Conservation (phyloP, 2,329 filamentous ascomycete genomes). For the Gnomoniopsis smithogilvyi region DNA sequence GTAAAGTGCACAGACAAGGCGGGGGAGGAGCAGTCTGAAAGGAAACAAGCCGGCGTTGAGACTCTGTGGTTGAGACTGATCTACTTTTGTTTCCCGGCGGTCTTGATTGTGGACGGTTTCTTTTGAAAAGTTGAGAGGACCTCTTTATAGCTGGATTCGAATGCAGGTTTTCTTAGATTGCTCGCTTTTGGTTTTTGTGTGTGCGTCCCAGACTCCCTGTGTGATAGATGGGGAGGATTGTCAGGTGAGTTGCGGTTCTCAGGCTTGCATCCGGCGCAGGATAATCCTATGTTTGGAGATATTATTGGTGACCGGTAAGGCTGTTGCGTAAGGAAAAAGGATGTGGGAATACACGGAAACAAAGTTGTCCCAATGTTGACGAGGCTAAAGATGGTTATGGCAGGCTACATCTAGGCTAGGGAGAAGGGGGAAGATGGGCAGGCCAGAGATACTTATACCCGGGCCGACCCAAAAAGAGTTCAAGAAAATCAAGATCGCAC, state of each 20-base stretch:
- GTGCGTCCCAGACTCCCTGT: too few relatives aligned
- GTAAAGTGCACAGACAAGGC: background rate
- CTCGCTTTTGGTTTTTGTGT: too few relatives aligned
- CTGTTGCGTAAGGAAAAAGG: background rate
- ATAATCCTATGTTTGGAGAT: too few relatives aligned
- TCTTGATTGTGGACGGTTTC: too few relatives aligned
- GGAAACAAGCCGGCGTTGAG: background rate
- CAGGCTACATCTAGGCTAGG: background rate
- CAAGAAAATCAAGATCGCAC: background rate
- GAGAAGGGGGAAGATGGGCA: conserved; percentile 1
- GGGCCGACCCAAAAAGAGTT: background rate
- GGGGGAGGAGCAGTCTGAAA: background rate
- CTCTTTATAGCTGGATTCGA: too few relatives aligned
- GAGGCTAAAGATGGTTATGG: background rate
- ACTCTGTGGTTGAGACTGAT: background rate
- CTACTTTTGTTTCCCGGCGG: too few relatives aligned
- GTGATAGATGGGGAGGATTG: too few relatives aligned
- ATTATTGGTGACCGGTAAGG: too few relatives aligned
- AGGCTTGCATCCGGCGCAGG: too few relatives aligned
- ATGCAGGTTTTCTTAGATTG: too few relatives aligned
- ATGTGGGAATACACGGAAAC: background rate
- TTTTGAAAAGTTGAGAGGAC: too few relatives aligned
- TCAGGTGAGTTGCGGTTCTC: too few relatives aligned
- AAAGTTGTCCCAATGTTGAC: background rate
- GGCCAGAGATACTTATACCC: conserved; percentile 12